Base-by-base conservation (phyloP, 345 rosid species). In the Syzygium grande region DNA sequence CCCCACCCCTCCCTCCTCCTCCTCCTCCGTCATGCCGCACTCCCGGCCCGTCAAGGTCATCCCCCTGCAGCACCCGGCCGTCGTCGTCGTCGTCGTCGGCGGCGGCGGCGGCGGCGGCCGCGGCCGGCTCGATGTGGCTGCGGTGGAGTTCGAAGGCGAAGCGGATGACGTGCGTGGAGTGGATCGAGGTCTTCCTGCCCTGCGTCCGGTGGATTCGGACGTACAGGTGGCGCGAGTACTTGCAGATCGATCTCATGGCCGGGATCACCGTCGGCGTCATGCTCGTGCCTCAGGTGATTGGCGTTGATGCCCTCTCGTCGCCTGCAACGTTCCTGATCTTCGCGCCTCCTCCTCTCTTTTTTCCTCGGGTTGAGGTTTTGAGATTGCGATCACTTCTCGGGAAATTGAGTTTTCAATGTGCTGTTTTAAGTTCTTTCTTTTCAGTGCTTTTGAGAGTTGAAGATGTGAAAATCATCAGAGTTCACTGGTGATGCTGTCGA, bases 211-310 rank as follows among this genome's bases (percentile, higher is more conserved):
- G 99, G 99, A 96, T 98, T 89, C 91, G 96, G 73, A 90, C 94
- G 85, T 98, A 98, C 88, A 90, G 89, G 41, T 97, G 98, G 98
- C 93, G 92, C 11, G 96, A 98, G 77, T 93, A 95, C 89, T 92
- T 96, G 19, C 97, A 94, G 94, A 87, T 91, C 85, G 99, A 98
- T 94, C 97, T 98, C 88, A 92, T 96, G 95, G 99, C 99, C 29
- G 99, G 99, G 27, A 85, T 90, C 88, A 97, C 99, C 91, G 96
- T 96, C 88, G 99, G 98, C 52, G 84, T 98, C 84, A 98, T 98
- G 99, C 99, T 98, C 56, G 98, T 98, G n/a, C 99, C 99, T 19
- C 99, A 98, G 99, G 99, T 96, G 84, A 91, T 25, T 89, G 86
- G 23, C 84, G 8, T 52, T 19, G 34, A n/a, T 53, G 12, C 52